A percentile compares a stretch with the other conserved stretches of the same genome.
Evolutionary conservation across 2,329 filamentous ascomycete genomes (phyloP).

Genomic region (Ophiostoma australiae): DNA sequence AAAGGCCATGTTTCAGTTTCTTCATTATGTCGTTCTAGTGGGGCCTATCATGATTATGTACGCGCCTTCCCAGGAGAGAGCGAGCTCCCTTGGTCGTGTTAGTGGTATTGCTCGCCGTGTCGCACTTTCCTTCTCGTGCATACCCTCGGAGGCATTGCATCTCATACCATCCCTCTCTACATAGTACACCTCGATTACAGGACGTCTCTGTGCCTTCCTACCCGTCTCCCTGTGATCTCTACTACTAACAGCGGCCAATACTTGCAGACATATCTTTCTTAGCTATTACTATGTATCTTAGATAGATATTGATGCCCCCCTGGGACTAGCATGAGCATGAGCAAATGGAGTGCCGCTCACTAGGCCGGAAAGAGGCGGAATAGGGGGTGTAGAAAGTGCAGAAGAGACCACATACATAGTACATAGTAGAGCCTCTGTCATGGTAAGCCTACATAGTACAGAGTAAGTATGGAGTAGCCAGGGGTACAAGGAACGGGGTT

Average conservation of each 20-base stretch:
- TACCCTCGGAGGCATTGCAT: not conserved
- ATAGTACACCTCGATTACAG: not conserved
- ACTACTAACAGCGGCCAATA: not conserved
- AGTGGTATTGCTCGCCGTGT: not conserved
- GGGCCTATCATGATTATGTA: not conserved
- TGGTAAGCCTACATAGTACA: not conserved
- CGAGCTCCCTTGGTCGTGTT: not conserved
- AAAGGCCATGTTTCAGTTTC: conserved; percentile 12
- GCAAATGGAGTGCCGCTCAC: conserved; percentile 20
- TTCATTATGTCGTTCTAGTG: not conserved
- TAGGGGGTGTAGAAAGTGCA: conserved; percentile 15
- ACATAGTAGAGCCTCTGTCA: not conserved
- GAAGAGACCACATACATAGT: no score
- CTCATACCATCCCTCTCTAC: not conserved
- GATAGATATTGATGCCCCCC: not conserved
- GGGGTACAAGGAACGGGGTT: no score
- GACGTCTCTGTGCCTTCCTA: not conserved
- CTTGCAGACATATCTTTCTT: not conserved
- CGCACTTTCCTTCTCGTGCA: not conserved
- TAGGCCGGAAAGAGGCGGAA: conserved; percentile 17
- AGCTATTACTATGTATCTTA: no score
- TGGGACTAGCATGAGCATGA: conserved; percentile 11
- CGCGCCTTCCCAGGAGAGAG: not conserved
- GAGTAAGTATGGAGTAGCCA: not conserved
- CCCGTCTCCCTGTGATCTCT: no score